Evolutionary conservation across 2,329 filamentous ascomycete genomes (phyloP).

Genomic region (Diaporthe sp.): DNA sequence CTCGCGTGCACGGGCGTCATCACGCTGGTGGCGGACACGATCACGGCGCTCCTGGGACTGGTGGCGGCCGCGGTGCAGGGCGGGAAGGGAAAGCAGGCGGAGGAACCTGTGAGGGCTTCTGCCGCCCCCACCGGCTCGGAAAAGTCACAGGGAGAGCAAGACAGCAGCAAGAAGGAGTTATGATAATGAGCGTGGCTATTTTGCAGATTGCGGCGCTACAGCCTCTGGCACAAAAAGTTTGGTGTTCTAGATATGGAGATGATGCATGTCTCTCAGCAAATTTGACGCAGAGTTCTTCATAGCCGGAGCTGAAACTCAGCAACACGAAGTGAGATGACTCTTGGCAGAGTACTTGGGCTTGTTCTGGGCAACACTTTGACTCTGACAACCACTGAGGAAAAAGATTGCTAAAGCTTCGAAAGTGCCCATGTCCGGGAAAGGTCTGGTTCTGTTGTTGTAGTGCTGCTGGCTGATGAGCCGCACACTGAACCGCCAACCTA

Average conservation of each 20-base stretch:
- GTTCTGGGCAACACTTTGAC: conserved; percentile 91
- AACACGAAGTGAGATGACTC: conserved; percentile 94
- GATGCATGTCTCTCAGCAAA: conserved; percentile 80
- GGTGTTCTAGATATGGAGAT: conserved; percentile 34
- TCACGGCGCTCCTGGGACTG: conserved; percentile 70
- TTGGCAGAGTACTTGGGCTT: conserved; percentile 86
- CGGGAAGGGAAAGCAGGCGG: conserved; percentile 52
- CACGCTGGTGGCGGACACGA: conserved; percentile 76
- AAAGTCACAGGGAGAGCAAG: conserved; percentile 30
- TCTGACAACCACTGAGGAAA: conserved; percentile 77
- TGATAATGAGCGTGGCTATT: conserved; percentile 43
- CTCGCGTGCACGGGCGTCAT: conserved; percentile 87
- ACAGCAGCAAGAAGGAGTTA: conserved; percentile 40
- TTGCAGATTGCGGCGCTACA: background rate
- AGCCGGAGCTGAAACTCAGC: conserved; percentile 82
- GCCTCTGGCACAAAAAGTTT: background rate
- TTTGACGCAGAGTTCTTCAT: conserved; percentile 90
- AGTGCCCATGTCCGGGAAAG: conserved; percentile 70
- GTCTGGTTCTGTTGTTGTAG: background rate
- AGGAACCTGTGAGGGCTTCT: conserved; percentile 15
- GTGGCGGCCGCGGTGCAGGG: conserved; percentile 56
- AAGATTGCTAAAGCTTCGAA: conserved; percentile 90
- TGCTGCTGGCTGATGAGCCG: background rate
- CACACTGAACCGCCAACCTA: background rate
- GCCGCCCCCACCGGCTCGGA: background rate